Evolutionary conservation across 768 basidiomycete genomes (phyloP).

Genomic region (Hericium rajendrae): DNA sequence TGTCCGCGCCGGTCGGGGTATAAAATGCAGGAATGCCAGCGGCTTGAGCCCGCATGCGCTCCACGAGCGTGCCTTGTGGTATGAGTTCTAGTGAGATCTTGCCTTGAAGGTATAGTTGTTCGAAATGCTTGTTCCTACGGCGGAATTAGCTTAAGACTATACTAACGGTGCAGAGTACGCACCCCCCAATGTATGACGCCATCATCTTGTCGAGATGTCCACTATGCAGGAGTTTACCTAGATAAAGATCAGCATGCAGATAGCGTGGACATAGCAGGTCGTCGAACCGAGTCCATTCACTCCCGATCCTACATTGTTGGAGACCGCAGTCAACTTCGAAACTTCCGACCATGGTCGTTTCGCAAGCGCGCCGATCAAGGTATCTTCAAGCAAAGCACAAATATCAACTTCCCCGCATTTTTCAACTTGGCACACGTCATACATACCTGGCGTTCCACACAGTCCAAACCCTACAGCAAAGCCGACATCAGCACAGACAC

Average conservation of each 20-base stretch:
- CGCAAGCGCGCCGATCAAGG: slow-evolving; percentile 68
- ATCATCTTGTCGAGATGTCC: slow-evolving; percentile 78
- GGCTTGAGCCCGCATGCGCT: slow-evolving; percentile 80
- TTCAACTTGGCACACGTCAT: background rate
- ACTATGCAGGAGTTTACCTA: slow-evolving; percentile 66
- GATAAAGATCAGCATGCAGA: background rate
- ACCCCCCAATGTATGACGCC: slow-evolving; percentile 87
- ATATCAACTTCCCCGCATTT: background rate
- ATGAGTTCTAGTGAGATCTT: slow-evolving; percentile 80
- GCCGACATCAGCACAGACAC: background rate
- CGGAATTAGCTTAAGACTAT: background rate
- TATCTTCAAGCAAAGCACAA: slow-evolving; percentile 39
- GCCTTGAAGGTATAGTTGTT: slow-evolving; percentile 70
- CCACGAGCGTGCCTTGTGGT: slow-evolving; percentile 86
- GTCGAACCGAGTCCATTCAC: slow-evolving; percentile 59
- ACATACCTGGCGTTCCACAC: slow-evolving; percentile 76
- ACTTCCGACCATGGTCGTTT: slow-evolving; percentile 54
- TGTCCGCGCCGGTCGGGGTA: slow-evolving; percentile 83
- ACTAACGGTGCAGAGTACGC: slow-evolving; percentile 12
- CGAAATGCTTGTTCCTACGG: slow-evolving; percentile 76
- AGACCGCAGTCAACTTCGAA: slow-evolving; percentile 68
- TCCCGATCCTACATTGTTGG: slow-evolving; percentile 77
- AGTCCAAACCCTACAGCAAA: slow-evolving; percentile 66
- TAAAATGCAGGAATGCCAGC: slow-evolving; percentile 92
- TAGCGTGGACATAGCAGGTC: background rate